Percentiles rank a stretch among this genome's conserved stretches.
Evolutionary conservation across 2,329 filamentous ascomycete genomes (phyloP).

Genomic region (Fusarium circinatum): DNA sequence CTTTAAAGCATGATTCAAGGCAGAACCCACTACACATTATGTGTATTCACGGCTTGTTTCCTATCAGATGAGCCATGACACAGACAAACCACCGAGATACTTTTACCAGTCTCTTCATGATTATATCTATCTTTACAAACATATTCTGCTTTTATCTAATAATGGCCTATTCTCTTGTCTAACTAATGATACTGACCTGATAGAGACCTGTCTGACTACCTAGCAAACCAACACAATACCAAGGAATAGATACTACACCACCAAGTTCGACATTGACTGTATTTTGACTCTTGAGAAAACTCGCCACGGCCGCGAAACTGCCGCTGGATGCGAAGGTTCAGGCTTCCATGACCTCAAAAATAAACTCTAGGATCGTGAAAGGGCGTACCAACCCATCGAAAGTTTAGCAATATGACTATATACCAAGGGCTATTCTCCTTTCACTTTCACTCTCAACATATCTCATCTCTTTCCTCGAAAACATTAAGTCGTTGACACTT

Average conservation of each 20-base stretch:
- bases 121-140: no score
- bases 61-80: accelerated
- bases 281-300: neutral
- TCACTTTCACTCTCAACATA: neutral
- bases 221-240: neutral
- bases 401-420: neutral
- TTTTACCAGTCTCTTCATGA: neutral
- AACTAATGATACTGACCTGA: neutral
- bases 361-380: neutral
- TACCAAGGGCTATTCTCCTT: neutral
- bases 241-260: no score
- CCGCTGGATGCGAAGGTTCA: neutral
- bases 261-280: neutral
- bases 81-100: no score
- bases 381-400: neutral
- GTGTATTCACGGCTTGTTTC: accelerated
- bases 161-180: neutral
- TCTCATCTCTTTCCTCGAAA: neutral
- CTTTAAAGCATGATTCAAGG: neutral
- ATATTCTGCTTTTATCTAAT: neutral
- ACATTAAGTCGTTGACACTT: neutral
- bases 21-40: accelerated
- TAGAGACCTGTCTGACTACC: no score
- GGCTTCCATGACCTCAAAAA: neutral
- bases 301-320: neutral